Evolutionary conservation across 2,329 filamentous ascomycete genomes (phyloP).

Genomic region (Teratosphaeria pseudoeucalypti): DNA sequence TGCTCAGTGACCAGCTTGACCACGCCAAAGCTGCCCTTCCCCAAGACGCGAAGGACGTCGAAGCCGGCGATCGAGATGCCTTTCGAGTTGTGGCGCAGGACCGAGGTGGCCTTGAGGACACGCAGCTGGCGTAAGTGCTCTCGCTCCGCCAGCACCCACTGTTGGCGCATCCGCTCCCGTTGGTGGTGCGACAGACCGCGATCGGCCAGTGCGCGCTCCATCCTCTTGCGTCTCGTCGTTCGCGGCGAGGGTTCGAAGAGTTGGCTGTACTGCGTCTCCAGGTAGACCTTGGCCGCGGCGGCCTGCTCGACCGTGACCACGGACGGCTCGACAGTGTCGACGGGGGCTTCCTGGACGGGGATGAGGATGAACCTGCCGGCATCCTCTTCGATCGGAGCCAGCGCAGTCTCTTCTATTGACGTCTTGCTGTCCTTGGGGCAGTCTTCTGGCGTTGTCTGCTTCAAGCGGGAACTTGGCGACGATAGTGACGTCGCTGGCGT

Average conservation of each 20-base stretch:
- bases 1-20: constrained; percentile 70
- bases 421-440: constrained; percentile 14
- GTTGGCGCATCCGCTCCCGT: constrained; percentile 41
- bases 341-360: constrained; percentile 20
- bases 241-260: constrained; percentile 47
- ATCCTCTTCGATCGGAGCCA: constrained; percentile 26
- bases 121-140: constrained; percentile 65
- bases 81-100: constrained; percentile 36
- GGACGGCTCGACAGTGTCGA: constrained; percentile 23
- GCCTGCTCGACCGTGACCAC: constrained; percentile 62
- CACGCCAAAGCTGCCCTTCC: constrained; percentile 90
- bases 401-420: constrained; percentile 13
- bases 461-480: constrained; percentile 15
- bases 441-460: constrained; percentile 19
- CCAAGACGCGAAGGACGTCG: constrained; percentile 69
- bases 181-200: constrained; percentile 48
- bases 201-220: constrained; percentile 54
- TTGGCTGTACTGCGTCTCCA: constrained; percentile 77
- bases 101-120: constrained; percentile 54
- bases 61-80: constrained; percentile 55
- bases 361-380: constrained; percentile 17
- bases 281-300: constrained; percentile 71
- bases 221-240: constrained; percentile 47
- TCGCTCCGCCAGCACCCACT: constrained; percentile 59
- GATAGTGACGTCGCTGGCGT: constrained; percentile 25